These are phyloP conservation scores for Claviceps maximensis DNA, from an alignment of 2,329 filamentous ascomycete species.

Conservation along the genomic window DNA sequence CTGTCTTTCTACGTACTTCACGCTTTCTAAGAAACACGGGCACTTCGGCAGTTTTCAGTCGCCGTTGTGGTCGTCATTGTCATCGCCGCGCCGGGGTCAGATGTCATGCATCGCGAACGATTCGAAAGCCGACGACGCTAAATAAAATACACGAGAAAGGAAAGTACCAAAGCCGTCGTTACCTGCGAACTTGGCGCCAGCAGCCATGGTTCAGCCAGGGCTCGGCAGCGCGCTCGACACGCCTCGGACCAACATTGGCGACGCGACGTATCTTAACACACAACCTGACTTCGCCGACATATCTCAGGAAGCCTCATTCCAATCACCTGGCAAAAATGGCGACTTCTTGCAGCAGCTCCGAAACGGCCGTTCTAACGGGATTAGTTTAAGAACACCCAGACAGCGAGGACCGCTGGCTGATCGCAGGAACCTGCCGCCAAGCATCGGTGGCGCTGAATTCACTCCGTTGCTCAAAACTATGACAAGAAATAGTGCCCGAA, in stretches of 20 bases:
- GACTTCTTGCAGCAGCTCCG: conserved; percentile 66
- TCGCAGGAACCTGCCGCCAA: conserved; percentile 55
- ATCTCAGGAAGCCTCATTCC: conserved; percentile 78
- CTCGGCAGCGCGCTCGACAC: conserved; percentile 59
- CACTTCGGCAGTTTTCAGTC: background rate
- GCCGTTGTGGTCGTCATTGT: background rate
- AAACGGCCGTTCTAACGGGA: conserved; percentile 44
- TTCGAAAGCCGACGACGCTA: background rate
- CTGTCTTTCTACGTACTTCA: background rate
- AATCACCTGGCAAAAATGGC: conserved; percentile 54
- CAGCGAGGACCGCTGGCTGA: conserved; percentile 56
- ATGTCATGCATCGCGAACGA: background rate
- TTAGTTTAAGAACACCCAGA: conserved; percentile 60
- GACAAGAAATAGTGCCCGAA: conserved; percentile 58
- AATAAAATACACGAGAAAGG: background rate
- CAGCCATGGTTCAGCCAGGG: conserved; percentile 50
- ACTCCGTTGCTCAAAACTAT: conserved; percentile 81
- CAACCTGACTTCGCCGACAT: conserved; percentile 61
- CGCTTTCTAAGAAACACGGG: background rate
- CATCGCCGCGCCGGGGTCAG: background rate
- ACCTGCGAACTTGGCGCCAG: conserved; percentile 1
- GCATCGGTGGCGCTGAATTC: conserved; percentile 64
- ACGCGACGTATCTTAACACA: conserved; percentile 66
- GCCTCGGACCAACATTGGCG: conserved; percentile 70
- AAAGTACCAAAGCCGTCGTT: background rate